Conservation (phyloP, 208 protist genomes). For the Zelonia costaricensis region DNA sequence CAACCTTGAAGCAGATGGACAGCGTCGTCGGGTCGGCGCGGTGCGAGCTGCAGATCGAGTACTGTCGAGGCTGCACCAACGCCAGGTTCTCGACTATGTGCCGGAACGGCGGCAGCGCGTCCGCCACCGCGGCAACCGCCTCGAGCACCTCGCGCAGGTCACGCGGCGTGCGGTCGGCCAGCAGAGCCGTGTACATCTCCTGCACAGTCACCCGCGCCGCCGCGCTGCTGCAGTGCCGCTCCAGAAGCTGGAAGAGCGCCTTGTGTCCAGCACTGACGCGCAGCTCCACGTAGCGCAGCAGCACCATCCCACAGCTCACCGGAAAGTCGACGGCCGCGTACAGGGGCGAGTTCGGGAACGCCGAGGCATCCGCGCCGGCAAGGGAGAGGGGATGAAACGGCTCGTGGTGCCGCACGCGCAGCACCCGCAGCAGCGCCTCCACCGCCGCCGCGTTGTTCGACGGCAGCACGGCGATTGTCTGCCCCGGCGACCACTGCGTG, state of each 20-base stretch:
- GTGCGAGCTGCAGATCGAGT: slow-evolving; percentile 88
- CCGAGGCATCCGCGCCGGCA: slow-evolving; percentile 16
- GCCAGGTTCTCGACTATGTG: slow-evolving; percentile 74
- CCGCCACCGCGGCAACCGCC: slow-evolving; percentile 3
- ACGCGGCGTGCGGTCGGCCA: not conserved
- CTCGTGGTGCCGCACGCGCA: slow-evolving; percentile 28
- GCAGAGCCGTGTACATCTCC: slow-evolving; percentile 5
- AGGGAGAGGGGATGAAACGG: slow-evolving; percentile 41
- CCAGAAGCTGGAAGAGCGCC: slow-evolving; percentile 29
- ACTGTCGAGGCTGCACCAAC: slow-evolving; percentile 82
- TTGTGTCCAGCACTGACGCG: slow-evolving; percentile 31
- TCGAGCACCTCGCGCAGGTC: slow-evolving; percentile 41
- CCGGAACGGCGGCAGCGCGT: slow-evolving; percentile 32
- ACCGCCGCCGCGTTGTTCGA: slow-evolving; percentile 42
- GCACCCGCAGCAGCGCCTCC: slow-evolving; percentile 34
- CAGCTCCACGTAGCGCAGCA: slow-evolving; percentile 51
- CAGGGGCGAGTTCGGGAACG: slow-evolving; percentile 42
- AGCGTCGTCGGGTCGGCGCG: slow-evolving; percentile 42
- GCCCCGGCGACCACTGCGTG: slow-evolving; percentile 55
- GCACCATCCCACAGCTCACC: slow-evolving; percentile 36
- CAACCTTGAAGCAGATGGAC: slow-evolving; percentile 81
- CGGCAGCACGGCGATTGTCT: slow-evolving; percentile 56
- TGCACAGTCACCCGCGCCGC: slow-evolving; percentile 20
- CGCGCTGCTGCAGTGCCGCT: slow-evolving; percentile 1
- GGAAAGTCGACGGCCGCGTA: slow-evolving; percentile 55